Evolutionary conservation across 495 filamentous ascomycete genomes (phyloP).

Genomic region (Aspergillus conjunctus): DNA sequence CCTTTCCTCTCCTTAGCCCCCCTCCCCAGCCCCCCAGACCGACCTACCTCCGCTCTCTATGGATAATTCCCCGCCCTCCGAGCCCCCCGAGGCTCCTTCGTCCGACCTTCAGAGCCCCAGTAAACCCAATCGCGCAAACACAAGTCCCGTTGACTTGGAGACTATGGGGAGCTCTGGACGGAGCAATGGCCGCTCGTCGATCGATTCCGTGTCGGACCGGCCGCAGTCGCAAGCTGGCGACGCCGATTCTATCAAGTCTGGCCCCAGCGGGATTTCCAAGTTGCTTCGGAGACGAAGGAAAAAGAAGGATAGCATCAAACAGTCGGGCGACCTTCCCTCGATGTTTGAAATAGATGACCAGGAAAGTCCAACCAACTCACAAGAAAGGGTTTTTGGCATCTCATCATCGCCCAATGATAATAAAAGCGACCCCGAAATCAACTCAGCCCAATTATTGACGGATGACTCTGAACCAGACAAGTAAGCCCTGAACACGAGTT

Average conservation of each 20-base stretch:
- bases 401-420: conserved; percentile 36
- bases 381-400: conserved; percentile 26
- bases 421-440: conserved; percentile 26
- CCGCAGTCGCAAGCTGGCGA: conserved; percentile 47
- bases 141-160: conserved; percentile 38
- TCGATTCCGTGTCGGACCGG: conserved; percentile 46
- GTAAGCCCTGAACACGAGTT: conserved; percentile 51
- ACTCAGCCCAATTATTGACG: conserved; percentile 60
- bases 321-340: conserved; percentile 29
- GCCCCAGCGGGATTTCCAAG: conserved; percentile 53
- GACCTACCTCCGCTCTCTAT: conserved; percentile 22
- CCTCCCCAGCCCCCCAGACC: conserved; percentile 5
- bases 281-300: conserved; percentile 53
- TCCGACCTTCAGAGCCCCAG: conserved; percentile 31
- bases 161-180: conserved; percentile 36
- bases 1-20: conserved; percentile 11
- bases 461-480: conserved; percentile 70
- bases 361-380: conserved; percentile 33
- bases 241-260: conserved; percentile 40
- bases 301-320: conserved; percentile 39
- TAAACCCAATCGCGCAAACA: conserved; percentile 38
- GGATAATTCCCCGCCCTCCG: conserved; percentile 33
- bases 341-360: conserved; percentile 25
- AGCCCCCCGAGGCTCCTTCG: conserved; percentile 24
- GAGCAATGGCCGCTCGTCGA: conserved; percentile 48